phyloP scores from a whole-genome alignment of 768 basidiomycete genomes.

The Guyanaporus albipodus region DNA sequence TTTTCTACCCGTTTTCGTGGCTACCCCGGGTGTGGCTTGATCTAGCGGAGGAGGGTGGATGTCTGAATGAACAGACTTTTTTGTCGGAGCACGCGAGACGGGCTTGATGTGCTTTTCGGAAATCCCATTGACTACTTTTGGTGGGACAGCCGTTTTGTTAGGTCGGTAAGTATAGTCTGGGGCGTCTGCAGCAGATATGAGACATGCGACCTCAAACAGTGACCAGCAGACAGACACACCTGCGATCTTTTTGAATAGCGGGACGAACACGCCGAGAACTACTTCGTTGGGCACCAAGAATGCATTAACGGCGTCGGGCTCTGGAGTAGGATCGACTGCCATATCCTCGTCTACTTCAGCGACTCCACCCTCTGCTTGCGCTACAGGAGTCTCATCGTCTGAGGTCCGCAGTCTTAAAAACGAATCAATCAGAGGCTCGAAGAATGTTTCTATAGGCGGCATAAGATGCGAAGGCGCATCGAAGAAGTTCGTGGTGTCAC shows the following conservation, averaged over 20 bases:
- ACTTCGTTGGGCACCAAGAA: conserved; percentile 41
- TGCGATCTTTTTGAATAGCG: conserved; percentile 56
- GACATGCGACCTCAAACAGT: not conserved
- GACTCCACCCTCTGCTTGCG: conserved; percentile 17
- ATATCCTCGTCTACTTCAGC: conserved; percentile 44
- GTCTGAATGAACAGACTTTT: conserved; percentile 18
- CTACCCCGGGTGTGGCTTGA: conserved; percentile 9
- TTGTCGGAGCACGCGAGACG: conserved; percentile 14
- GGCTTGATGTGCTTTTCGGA: conserved; percentile 10
- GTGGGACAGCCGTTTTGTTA: conserved; percentile 3
- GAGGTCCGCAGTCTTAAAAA: conserved; percentile 37
- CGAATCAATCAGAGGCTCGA: conserved; percentile 55
- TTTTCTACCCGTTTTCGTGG: conserved; percentile 29
- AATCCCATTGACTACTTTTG: conserved; percentile 17
- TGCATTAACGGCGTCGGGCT: conserved; percentile 15
- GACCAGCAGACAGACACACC: conserved; percentile 29
- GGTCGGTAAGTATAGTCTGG: conserved; percentile 24
- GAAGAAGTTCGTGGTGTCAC: conserved; percentile 48
- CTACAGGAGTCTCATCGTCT: conserved; percentile 13
- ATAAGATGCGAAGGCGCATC: conserved; percentile 71
- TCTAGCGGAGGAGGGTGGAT: conserved; percentile 9
- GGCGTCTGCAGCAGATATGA: conserved; percentile 14
- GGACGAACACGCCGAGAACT: conserved; percentile 57
- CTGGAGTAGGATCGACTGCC: conserved; percentile 34
- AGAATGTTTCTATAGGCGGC: conserved; percentile 70